A percentile compares a stretch with the other conserved stretches of the same genome.
These are phyloP conservation scores for Pseudopithomyces maydicus DNA, from an alignment of 2,329 filamentous ascomycete genomes.

Conservation along the genomic window DNA sequence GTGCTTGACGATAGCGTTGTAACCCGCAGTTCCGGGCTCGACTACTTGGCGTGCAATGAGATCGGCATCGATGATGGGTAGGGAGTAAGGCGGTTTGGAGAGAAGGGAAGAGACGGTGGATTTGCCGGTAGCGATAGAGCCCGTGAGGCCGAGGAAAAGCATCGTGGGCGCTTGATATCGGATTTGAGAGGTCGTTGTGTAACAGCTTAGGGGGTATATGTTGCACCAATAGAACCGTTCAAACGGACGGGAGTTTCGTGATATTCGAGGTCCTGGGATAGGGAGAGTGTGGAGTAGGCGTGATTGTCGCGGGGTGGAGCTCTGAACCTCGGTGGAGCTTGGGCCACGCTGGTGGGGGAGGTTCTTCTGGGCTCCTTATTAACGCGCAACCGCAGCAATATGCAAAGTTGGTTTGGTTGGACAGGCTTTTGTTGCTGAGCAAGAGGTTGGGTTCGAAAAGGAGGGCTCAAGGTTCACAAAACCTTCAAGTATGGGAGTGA, in stretches of 20 bases:
- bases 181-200: not conserved
- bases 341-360: conserved; percentile 11
- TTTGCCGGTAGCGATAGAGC: conserved; percentile 97
- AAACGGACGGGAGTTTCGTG: no score
- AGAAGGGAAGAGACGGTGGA: conserved; percentile 90
- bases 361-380: not conserved
- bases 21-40: conserved; percentile 85
- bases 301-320: conserved; percentile 15
- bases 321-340: conserved; percentile 18
- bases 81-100: conserved; percentile 75
- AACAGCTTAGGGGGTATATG: no score
- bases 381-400: no score
- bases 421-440: no score
- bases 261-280: conserved; percentile 1
- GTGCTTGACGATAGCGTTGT: conserved; percentile 78
- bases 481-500: no score
- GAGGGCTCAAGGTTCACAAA: no score
- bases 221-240: no score
- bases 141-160: conserved; percentile 94
- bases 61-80: conserved; percentile 95
- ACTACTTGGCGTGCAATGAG: conserved; percentile 90
- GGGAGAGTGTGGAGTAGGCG: not conserved
- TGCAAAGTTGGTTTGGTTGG: no score
- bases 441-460: no score
- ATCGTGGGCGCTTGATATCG: conserved; percentile 54